A percentile compares a stretch with the other conserved stretches of the same genome.
These are phyloP conservation scores for Hypoxylon rickii DNA, from an alignment of 495 filamentous ascomycete genomes.

Conservation along the genomic window DNA sequence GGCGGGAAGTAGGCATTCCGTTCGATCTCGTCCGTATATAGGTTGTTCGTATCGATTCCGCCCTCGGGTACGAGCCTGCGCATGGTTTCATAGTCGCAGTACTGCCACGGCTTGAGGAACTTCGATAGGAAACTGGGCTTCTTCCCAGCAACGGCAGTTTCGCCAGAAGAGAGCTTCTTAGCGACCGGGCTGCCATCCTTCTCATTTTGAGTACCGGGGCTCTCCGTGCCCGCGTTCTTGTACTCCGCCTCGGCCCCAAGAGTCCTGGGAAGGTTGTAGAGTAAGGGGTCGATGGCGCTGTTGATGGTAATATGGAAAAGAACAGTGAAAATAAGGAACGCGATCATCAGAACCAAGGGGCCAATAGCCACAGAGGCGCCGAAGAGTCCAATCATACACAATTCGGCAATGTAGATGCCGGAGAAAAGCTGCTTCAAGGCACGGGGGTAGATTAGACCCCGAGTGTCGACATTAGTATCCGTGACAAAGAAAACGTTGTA, in stretches of 20 bases:
- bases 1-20: constrained; percentile 80
- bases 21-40: constrained; percentile 65
- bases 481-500: constrained; percentile 96
- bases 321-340: constrained; percentile 77
- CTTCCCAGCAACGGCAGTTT: constrained; percentile 35
- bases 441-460: constrained; percentile 82
- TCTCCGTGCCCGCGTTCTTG: constrained; percentile 44
- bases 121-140: constrained; percentile 60
- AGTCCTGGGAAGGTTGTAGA: constrained; percentile 75
- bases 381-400: constrained; percentile 92
- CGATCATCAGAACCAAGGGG: constrained; percentile 80
- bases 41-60: constrained; percentile 39
- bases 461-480: constrained; percentile 83
- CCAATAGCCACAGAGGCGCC: constrained; percentile 72
- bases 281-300: constrained; percentile 74
- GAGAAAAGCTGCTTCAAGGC: constrained; percentile 91
- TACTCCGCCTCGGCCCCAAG: constrained; percentile 66
- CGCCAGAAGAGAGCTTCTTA: constrained; percentile 29
- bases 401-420: constrained; percentile 81
- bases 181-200: constrained; percentile 37
- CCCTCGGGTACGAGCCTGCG: constrained; percentile 71
- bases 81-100: constrained; percentile 71
- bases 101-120: constrained; percentile 79
- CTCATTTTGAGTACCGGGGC: constrained; percentile 36
- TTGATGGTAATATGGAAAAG: constrained; percentile 86